Base-by-base conservation (phyloP, 1,139 yeast genomes). In the Saccharomyces hybrid region DNA sequence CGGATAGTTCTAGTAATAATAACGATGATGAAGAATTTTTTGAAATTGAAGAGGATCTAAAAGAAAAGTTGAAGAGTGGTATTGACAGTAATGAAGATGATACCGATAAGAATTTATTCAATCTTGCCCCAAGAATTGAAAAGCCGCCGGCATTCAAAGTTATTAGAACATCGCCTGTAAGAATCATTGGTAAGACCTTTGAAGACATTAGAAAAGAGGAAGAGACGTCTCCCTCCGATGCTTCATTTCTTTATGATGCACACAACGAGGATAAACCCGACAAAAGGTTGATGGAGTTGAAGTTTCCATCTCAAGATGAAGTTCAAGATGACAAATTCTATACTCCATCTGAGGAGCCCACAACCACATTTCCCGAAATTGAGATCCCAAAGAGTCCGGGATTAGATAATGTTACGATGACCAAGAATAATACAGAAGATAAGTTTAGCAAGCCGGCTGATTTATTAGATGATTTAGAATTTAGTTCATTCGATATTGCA, bases 401-500 rank as follows among this genome's bases (percentile, higher is more conserved):
- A 38, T 4, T 9, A 9, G 7, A 5, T 16, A 8, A 38, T 3
- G n/a, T 38, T 16, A 16, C 44, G 2, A 9, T 13, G 1, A 8
- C n/a, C 13, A 38, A 38, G 9, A 38, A 38, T 13, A 38, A 38
- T 19, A 19, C 23, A 19, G 23, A 19, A 19, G 23, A 19, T 19
- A 19, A 19, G 23, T 19, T 19, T 19, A 19, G 23, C 23, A 19
- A 19, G 23, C 26, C 44, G 6, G 6, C 31, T 19, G 53, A 44
- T 14, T 42, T 65, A 5, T 50, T 68, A n/a, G 70, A 64, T 23
- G 70, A 67, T 27, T 49, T 67, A 27, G 70, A 68, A 11, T 68
- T 68, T 47, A 66, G 71, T 52, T 63, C 70, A 8, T 68, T 68
- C 50, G 59, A 64, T 50, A 62, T 68, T 60, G 63, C 69, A 3